Evolutionary conservation across 176 grass and related monocot genomes (phyloP).

Genomic region (Microstegium vimineum): DNA sequence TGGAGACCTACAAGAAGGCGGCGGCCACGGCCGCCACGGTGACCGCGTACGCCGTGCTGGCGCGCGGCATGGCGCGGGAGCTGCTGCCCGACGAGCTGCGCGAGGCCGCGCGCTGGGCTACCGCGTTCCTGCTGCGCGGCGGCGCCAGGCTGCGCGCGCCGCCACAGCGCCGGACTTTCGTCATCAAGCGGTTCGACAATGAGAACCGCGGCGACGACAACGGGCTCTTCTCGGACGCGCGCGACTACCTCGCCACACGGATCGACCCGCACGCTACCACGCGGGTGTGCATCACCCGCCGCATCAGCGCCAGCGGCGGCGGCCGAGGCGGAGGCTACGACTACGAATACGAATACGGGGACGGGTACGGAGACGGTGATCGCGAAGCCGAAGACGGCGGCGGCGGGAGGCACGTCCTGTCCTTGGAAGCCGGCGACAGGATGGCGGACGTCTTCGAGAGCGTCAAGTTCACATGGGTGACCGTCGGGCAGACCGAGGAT

Average conservation of each 20-base stretch:
- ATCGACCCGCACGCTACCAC: slow-evolving; percentile 37
- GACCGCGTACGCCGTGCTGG: slow-evolving; percentile 41
- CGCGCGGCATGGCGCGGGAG: slow-evolving; percentile 34
- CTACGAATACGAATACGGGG: no score
- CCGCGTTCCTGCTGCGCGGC: no score
- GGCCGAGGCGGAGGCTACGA: no score
- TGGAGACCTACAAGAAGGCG: slow-evolving; percentile 45
- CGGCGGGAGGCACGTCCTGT: slow-evolving; percentile 22
- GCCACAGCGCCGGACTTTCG: no score
- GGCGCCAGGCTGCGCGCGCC: no score
- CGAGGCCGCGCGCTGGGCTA: slow-evolving; percentile 32
- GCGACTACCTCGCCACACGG: slow-evolving; percentile 30
- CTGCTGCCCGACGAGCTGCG: slow-evolving; percentile 47
- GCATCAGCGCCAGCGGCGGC: background rate
- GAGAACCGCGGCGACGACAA: no score
- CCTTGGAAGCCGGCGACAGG: slow-evolving; percentile 24
- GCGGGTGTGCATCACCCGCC: slow-evolving; percentile 28
- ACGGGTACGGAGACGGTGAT: no score
- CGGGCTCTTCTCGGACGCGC: slow-evolving; percentile 36
- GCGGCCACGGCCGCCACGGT: slow-evolving; percentile 18
- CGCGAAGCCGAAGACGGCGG: no score
- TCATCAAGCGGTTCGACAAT: background rate
- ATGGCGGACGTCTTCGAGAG: slow-evolving; percentile 29
- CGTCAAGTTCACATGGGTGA: slow-evolving; percentile 35
- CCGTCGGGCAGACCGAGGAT: no score